Base-by-base conservation (phyloP, 2,329 filamentous ascomycete genomes). In the Emergomyces orientalis region DNA sequence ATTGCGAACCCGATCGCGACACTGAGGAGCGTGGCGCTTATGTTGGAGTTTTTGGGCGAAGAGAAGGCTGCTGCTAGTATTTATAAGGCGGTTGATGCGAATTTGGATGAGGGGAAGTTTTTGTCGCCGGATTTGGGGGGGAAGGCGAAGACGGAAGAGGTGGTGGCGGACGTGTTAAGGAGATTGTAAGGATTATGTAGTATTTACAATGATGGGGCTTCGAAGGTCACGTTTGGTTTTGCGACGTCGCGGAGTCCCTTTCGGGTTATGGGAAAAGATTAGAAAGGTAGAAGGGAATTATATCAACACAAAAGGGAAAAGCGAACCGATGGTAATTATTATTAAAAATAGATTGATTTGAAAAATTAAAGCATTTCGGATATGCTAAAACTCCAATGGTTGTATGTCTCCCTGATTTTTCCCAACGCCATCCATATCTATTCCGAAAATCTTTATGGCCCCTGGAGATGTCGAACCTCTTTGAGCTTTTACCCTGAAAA, bases 1-100 rank as follows among this genome's bases (percentile, higher is more conserved):
- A 93, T 99, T 73, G 91, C 94, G 69, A 99, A 99, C 79, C 94
- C 94, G 30, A 95, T 99, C 72, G 94, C 94, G 43, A 97, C 94
- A 11, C 84, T 99, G 67, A 83, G 94, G 73, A 94, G 89, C 76
- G 88, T 91, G 19, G 94, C 89, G 41, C 82, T 97, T 66, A 97
- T 99, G 94, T 82, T 99, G 68, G 93, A 97, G 81, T 99, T 97
- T 78, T 81, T 97, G 67, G 86, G 91, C 67, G 87, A 96, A 80
- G 88, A 91, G 77, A 81, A 84, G 66, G 94, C 94, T 25, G 94
- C 94, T 41, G 91, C 89, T 37, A 87, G 82, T 79, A 96, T 99
- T 71, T 96, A 97, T 76, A 83, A 86, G 64, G 94, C 94, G 27
- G 91, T 97, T 30, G 94, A 99, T 77, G 91, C 82, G 52, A 95